A percentile compares a stretch with the other conserved stretches of the same genome.
These are phyloP conservation scores for Neospermospora avenae DNA, from an alignment of 2,329 filamentous ascomycete genomes.

Conservation along the genomic window DNA sequence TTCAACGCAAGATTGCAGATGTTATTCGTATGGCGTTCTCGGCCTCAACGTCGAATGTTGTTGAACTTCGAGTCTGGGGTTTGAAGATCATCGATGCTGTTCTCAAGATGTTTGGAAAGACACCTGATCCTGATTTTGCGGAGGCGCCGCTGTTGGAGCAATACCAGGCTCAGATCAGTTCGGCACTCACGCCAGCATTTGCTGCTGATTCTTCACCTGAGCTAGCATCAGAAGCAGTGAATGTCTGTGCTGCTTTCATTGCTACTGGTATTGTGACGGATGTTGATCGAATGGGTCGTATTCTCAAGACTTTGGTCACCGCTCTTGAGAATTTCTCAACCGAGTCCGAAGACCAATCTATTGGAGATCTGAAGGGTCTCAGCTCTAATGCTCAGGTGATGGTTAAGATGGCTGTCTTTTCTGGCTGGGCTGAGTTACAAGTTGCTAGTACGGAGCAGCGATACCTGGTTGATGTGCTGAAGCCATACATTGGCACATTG, in stretches of 20 bases:
- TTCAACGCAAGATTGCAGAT: conserved; percentile 84
- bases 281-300: conserved; percentile 97
- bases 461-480: conserved; percentile 84
- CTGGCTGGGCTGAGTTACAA: conserved; percentile 95
- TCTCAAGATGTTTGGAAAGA: conserved; percentile 92
- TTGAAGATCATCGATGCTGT: conserved; percentile 92
- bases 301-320: conserved; percentile 86
- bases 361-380: conserved; percentile 87
- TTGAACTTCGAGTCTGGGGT: conserved; percentile 86
- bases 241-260: conserved; percentile 97
- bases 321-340: conserved; percentile 89
- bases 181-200: conserved; percentile 92
- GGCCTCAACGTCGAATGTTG: conserved; percentile 88
- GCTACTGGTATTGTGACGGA: conserved; percentile 96
- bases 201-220: conserved; percentile 94
- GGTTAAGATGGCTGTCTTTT: conserved; percentile 97
- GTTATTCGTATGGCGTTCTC: conserved; percentile 97
- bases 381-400: conserved; percentile 97
- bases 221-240: conserved; percentile 90
- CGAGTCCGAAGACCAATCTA: conserved; percentile 76
- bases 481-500: conserved; percentile 83
- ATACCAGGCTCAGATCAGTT: conserved; percentile 97
- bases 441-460: conserved; percentile 90
- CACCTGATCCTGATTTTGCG: conserved; percentile 94
- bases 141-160: conserved; percentile 95